Evolutionary conservation across 1,139 yeast species (phyloP), one percentile per base, ranked within the genome.

Genomic region (Geotrichum citri-aurantii): DNA sequence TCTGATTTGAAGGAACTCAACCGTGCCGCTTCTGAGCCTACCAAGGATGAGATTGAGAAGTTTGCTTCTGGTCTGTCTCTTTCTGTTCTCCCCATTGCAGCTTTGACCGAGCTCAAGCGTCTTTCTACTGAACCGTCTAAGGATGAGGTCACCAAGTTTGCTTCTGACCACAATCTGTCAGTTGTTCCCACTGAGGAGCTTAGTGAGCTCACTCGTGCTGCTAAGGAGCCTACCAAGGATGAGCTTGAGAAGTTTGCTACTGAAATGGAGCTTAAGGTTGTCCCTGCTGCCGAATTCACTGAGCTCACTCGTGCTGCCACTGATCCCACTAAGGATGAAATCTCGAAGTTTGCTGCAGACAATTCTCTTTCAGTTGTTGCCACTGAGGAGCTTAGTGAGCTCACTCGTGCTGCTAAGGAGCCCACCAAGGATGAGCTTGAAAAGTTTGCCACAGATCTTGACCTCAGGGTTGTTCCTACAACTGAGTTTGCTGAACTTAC

Each of bases 21-120:
- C 23, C 56, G 44, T 21, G 48, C 50, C 8, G 31, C 56, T 31
- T 48, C 52, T 23, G 42, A 23, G 21, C 58, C 61, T 40, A 37
- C 49, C 19, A 11, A 47, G 57, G 49, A 59, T 42, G 61, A 70
- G 7, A 44, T 50, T 2, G 61, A 61, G 11, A 65, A 68, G 14
- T 69, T 69, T 47, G 81, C 81, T 4, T 62, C 56, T 37, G 67
- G 66, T 11, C 62, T 73, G 8, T 79, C 78, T 2, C 66, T 77
- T 59, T 67, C 72, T 7, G 69, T 75, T 0, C 37, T 82, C 14
- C 65, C 74, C 3, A 31, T 59, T 0, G 59, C 54, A 8, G 61
- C 59, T 42, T 60, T 62, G 47, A 46, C 59, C 47, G 56, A 58
- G 27, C 57, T 58, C 17, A 27, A 47, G n/a, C 48, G 48, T 2